A percentile compares a stretch with the other conserved stretches of the same genome.
Evolutionary conservation across 1,139 yeast species (phyloP).

Genomic region (Pichia norvegensis): DNA sequence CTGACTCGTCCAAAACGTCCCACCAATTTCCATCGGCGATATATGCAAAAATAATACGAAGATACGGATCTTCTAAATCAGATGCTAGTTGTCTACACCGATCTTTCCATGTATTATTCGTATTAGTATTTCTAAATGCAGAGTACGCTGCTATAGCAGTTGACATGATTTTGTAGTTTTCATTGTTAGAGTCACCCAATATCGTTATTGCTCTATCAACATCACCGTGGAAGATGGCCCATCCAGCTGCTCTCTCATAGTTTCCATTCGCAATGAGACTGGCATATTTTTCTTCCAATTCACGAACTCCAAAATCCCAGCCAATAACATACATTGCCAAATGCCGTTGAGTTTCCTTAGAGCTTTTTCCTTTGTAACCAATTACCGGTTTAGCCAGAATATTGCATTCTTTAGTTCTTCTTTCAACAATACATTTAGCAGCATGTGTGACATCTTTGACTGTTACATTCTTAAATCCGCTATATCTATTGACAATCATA

Average conservation of each 20-base stretch:
- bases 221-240: slow-evolving; percentile 95
- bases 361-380: slow-evolving; percentile 41
- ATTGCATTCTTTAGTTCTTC: slow-evolving; percentile 22
- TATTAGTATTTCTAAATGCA: slow-evolving; percentile 44
- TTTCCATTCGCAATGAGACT: slow-evolving; percentile 52
- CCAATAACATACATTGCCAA: slow-evolving; percentile 82
- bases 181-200: slow-evolving; percentile 49
- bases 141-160: slow-evolving; percentile 92
- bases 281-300: slow-evolving; percentile 62
- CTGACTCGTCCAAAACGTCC: slow-evolving; percentile 86
- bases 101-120: slow-evolving; percentile 87
- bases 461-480: slow-evolving; percentile 29
- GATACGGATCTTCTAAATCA: slow-evolving; percentile 81
- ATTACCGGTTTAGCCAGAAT: slow-evolving; percentile 28
- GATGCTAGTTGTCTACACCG: slow-evolving; percentile 84
- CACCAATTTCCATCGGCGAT: slow-evolving; percentile 95
- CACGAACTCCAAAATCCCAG: slow-evolving; percentile 77
- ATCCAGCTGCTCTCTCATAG: slow-evolving; percentile 89
- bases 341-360: slow-evolving; percentile 56
- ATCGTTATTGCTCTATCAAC: slow-evolving; percentile 73
- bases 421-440: slow-evolving; percentile 27
- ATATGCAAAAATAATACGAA: slow-evolving; percentile 87
- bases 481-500: slow-evolving; percentile 45
- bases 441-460: slow-evolving; percentile 38
- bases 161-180: slow-evolving; percentile 68